Evolutionary conservation across 2,329 filamentous ascomycete genomes (phyloP), one percentile per base, ranked within the genome.

Genomic region (Phialemonium atrogriseum): DNA sequence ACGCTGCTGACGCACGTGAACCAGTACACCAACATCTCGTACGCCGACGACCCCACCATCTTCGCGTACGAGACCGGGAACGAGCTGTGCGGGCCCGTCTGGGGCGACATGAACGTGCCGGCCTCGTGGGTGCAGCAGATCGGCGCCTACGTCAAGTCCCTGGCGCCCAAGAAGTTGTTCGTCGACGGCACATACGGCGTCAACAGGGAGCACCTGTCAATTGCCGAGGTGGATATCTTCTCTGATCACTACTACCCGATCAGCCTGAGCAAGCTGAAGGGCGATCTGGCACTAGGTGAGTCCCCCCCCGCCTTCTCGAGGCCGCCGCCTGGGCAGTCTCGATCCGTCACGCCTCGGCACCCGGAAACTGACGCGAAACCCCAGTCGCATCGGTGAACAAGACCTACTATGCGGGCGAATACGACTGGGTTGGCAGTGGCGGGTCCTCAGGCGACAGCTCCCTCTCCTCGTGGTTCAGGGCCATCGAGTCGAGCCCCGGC

Each of bases 31-130:
- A 57, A 58, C 32, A 47, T 66, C 4, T 60, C 58, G 2, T 67
- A 66, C 37, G 64, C 62, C 10, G 56, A 65, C 33, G 64, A 68
- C 39, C 58, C 64, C 5, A 67, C 64, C 4, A 66, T 69, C 34
- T 66, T 67, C 36, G 63, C 61, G 9, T 64, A 61, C 39, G 63
- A 68, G 46, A 66, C 60, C 0, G 64, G 65, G 7, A 68, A 69
- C 43, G 64, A 68, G 43, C 56, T 69, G 5, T 48, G 52, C 7
- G 65, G 64, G 0, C 53, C 59, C 8, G 37, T 54, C 4, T 67
- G 54, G 49, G 59, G 56, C 15, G 63, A 66, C 41, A 56, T 53
- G 51, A 40, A 66, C 38, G 59, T 62, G 5, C 62, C 64, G 1
- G 47, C 49, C 1, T 45, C 45, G 8, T 68, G 64, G 65, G 53